Conservation (phyloP, 2,329 filamentous ascomycete genomes). For the Aspergillus tanneri region DNA sequence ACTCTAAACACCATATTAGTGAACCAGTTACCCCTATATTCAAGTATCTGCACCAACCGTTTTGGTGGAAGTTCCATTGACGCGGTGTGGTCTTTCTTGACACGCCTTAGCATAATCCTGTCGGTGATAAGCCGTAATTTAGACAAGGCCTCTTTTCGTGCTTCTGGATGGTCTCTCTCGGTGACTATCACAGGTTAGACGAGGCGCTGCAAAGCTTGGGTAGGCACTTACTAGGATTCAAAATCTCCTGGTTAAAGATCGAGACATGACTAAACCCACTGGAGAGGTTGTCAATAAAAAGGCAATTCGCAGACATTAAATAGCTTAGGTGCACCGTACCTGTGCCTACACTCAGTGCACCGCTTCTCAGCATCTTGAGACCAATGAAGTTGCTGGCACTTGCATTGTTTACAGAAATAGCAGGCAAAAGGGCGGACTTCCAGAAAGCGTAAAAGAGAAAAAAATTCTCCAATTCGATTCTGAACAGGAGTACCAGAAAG, state of each 20-base stretch:
- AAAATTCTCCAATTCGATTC: conserved; percentile 96
- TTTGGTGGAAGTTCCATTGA: conserved; percentile 97
- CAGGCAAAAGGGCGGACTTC: conserved; percentile 85
- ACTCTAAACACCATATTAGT: conserved; percentile 49
- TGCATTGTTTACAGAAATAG: conserved; percentile 88
- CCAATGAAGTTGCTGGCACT: conserved; percentile 83
- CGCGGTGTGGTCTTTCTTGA: conserved; percentile 90
- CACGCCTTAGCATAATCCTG: conserved; percentile 89
- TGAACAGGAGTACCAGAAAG: conserved; percentile 92
- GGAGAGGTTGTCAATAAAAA: conserved; percentile 16
- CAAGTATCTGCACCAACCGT: conserved; percentile 52
- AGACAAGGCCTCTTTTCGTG: conserved; percentile 68
- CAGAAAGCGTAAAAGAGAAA: conserved; percentile 88
- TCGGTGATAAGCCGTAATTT: conserved; percentile 88
- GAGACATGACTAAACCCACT: conserved; percentile 68
- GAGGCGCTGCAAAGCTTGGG: conserved; percentile 44
- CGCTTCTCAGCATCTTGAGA: conserved; percentile 67
- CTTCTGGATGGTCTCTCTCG: conserved; percentile 51
- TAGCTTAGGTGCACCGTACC: conserved; percentile 29
- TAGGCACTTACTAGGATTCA: conserved; percentile 65
- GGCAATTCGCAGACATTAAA: not conserved
- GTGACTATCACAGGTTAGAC: conserved; percentile 47
- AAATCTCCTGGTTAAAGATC: conserved; percentile 89
- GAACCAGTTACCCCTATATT: not conserved
- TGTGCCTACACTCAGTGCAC: conserved; percentile 68